phyloP scores from a whole-genome alignment of 768 basidiomycete species.

The Tephrocybe sp. region DNA sequence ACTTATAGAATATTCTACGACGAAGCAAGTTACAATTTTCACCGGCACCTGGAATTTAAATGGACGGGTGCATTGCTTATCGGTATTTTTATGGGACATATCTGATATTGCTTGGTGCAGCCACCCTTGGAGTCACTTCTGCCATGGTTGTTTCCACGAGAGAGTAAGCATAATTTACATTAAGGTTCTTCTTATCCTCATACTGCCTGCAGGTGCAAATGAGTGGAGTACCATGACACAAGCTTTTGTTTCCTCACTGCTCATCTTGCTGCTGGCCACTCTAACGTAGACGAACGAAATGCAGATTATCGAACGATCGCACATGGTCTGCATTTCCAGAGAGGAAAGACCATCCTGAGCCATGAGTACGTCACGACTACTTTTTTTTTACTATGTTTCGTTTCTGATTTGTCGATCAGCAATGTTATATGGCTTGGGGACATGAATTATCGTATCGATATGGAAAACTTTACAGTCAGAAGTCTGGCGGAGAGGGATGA shows the following conservation, averaged over 20 bases:
- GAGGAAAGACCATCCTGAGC: constrained; percentile 82
- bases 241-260: constrained; percentile 94
- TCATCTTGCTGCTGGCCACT: constrained; percentile 94
- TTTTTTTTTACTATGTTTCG: not conserved
- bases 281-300: constrained; percentile 87
- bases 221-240: constrained; percentile 76
- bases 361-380: constrained; percentile 69
- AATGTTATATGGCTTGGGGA: constrained; percentile 94
- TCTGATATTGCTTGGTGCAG: constrained; percentile 29
- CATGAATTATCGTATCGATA: constrained; percentile 90
- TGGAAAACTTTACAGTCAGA: constrained; percentile 80
- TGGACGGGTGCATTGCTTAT: constrained; percentile 58
- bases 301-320: constrained; percentile 88
- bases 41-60: constrained; percentile 96
- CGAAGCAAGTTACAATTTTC: constrained; percentile 70
- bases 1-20: constrained; percentile 79
- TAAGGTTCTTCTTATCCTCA: constrained; percentile 10
- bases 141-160: constrained; percentile 87
- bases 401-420: constrained; percentile 42
- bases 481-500: constrained; percentile 60
- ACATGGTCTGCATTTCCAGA: constrained; percentile 79
- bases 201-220: not conserved
- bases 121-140: constrained; percentile 77
- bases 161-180: constrained; percentile 47
- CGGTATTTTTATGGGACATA: not conserved